These are phyloP conservation scores for Globisporangium spinosum DNA, from an alignment of 352 stramenopile genomes.

Conservation along the genomic window DNA sequence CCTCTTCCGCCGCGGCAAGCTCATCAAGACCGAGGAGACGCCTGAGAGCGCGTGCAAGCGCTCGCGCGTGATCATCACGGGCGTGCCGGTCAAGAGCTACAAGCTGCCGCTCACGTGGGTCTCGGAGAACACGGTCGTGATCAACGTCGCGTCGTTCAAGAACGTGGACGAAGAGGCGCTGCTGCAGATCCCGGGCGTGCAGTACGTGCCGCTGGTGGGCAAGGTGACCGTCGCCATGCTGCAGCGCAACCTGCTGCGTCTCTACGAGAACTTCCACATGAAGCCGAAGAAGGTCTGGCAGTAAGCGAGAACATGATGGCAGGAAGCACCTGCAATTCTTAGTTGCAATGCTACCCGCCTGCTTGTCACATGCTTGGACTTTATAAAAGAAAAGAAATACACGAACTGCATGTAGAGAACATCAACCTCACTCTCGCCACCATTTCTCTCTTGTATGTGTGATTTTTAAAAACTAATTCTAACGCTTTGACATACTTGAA, in stretches of 20 bases:
- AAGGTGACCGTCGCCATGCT: constrained; percentile 97
- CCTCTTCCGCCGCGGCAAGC: constrained; percentile 90
- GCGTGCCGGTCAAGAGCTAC: constrained; percentile 93
- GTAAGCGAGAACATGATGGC: constrained; percentile 24
- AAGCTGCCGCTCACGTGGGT: constrained; percentile 92
- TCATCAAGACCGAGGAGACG: constrained; percentile 82
- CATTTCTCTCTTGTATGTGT: neutral
- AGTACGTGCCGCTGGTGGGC: constrained; percentile 94
- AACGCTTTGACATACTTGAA: constrained; percentile 1
- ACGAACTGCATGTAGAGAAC: neutral
- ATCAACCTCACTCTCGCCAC: neutral
- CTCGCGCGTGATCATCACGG: constrained; percentile 93
- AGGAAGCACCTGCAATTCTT: too few species aligned
- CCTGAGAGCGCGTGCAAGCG: constrained; percentile 84
- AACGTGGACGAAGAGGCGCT: constrained; percentile 92
- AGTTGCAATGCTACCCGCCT: too few species aligned
- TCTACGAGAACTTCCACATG: constrained; percentile 96
- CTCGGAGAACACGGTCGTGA: constrained; percentile 87
- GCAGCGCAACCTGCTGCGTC: constrained; percentile 93
- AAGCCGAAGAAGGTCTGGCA: constrained; percentile 86
- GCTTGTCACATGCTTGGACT: neutral
- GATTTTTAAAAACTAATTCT: constrained; percentile 5
- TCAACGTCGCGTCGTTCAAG: constrained; percentile 97
- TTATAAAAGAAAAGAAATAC: neutral
- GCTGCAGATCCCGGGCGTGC: constrained; percentile 87